Percentiles rank a stretch among this genome's conserved stretches.
Evolutionary conservation across 2,329 filamentous ascomycete species (phyloP).

Genomic region (Elsinoe fawcettii): DNA sequence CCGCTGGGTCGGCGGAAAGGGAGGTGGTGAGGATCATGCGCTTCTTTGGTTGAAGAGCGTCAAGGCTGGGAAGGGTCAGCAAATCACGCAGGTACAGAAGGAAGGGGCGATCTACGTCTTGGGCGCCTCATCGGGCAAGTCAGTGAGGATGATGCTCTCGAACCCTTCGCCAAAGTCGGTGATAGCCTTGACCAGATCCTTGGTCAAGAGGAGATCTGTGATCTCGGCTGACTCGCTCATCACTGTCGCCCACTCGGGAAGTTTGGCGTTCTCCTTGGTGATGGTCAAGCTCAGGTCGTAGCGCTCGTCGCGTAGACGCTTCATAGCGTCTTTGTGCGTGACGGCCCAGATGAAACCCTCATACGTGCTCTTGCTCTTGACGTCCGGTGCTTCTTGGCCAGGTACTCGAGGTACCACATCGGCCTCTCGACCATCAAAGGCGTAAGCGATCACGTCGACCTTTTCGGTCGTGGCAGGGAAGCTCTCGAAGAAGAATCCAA

Average conservation of each 20-base stretch:
- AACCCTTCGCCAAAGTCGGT: slow-evolving; percentile 69
- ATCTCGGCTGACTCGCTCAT: slow-evolving; percentile 98
- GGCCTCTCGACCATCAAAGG: slow-evolving; percentile 87
- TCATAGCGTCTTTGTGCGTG: slow-evolving; percentile 93
- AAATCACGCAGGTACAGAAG: not conserved
- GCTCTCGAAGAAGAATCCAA: slow-evolving; percentile 74
- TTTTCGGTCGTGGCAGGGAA: slow-evolving; percentile 62
- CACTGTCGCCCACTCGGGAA: slow-evolving; percentile 81
- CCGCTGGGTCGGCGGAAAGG: slow-evolving; percentile 45
- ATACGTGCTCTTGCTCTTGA: slow-evolving; percentile 49
- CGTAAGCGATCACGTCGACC: slow-evolving; percentile 69
- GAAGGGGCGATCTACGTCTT: slow-evolving; percentile 54
- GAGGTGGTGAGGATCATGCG: slow-evolving; percentile 70
- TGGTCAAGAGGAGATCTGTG: slow-evolving; percentile 75
- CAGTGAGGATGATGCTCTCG: slow-evolving; percentile 80
- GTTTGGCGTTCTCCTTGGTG: slow-evolving; percentile 86
- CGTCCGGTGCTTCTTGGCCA: slow-evolving; percentile 54
- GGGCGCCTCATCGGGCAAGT: slow-evolving; percentile 84
- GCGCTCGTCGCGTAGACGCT: slow-evolving; percentile 77
- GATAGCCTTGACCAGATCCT: slow-evolving; percentile 76
- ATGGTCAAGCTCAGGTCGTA: slow-evolving; percentile 90
- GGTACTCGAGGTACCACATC: slow-evolving; percentile 60
- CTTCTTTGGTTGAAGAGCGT: slow-evolving; percentile 79
- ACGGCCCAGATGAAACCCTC: slow-evolving; percentile 93
- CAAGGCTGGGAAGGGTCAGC: slow-evolving; percentile 50